Evolutionary conservation across 2,329 filamentous ascomycete species (phyloP).

Genomic region (Aurifilum marmelostoma): DNA sequence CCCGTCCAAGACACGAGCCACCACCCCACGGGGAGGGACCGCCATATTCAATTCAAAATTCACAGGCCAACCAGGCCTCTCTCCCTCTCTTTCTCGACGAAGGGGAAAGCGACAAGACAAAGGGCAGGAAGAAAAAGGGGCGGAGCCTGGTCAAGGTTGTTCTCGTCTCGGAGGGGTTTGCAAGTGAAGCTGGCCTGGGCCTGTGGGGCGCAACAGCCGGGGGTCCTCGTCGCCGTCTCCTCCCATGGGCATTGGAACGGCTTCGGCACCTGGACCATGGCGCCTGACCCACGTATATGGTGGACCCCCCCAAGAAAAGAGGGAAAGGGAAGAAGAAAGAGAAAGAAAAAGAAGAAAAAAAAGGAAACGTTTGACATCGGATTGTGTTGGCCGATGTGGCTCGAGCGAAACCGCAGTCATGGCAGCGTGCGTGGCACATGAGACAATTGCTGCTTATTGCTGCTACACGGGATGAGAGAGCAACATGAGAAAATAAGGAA

Average conservation of each 20-base stretch:
- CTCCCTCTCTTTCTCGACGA: neutral
- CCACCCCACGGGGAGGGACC: slow-evolving; percentile 15
- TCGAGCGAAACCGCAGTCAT: neutral
- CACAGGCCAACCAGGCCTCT: neutral
- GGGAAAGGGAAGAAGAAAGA: neutral
- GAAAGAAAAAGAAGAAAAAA: neutral
- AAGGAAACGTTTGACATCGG: slow-evolving; percentile 9
- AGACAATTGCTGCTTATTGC: neutral
- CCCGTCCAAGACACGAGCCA: slow-evolving; percentile 1
- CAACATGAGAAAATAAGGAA: neutral
- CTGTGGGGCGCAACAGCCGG: slow-evolving; percentile 15
- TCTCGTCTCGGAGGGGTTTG: slow-evolving; percentile 16
- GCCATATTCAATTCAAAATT: slow-evolving; percentile 14
- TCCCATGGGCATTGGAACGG: slow-evolving; percentile 23
- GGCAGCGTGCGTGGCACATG: neutral
- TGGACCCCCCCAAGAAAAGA: slow-evolving; percentile 13
- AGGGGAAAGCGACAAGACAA: neutral
- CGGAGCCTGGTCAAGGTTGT: slow-evolving; percentile 10
- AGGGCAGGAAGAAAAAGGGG: slow-evolving; percentile 10
- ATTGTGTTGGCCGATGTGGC: slow-evolving; percentile 3
- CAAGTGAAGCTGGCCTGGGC: slow-evolving; percentile 20
- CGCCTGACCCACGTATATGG: slow-evolving; percentile 20
- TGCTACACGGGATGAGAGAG: neutral
- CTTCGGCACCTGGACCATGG: slow-evolving; percentile 13
- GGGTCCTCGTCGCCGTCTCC: slow-evolving; percentile 18